Evolutionary conservation across 768 basidiomycete genomes (phyloP).

Genomic region (Mycena indigotica): DNA sequence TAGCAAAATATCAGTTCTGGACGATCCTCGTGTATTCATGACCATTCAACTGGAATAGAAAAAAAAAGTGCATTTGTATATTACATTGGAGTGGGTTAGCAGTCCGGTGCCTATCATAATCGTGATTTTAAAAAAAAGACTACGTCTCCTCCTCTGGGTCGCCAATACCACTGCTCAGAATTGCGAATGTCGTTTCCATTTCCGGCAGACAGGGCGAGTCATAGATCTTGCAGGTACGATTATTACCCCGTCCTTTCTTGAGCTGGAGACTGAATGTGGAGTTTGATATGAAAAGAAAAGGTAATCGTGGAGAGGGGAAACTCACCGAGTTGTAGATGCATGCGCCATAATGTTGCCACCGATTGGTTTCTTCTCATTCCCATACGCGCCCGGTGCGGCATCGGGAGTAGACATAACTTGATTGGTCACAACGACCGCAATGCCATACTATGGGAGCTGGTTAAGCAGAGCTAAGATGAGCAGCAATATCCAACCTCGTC

Average conservation of each 20-base stretch:
- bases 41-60: slow-evolving; percentile 56
- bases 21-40: no score
- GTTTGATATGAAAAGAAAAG: slow-evolving; percentile 5
- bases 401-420: slow-evolving; percentile 99
- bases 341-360: slow-evolving; percentile 99
- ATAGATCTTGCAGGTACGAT: slow-evolving; percentile 94
- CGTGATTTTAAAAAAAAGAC: slow-evolving; percentile 7
- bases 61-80: slow-evolving; percentile 21
- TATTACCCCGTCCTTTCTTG: slow-evolving; percentile 89
- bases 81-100: slow-evolving; percentile 26
- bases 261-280: slow-evolving; percentile 68
- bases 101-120: slow-evolving; percentile 10
- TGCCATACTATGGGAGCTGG: slow-evolving; percentile 71
- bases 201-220: slow-evolving; percentile 98
- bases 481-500: slow-evolving; percentile 72
- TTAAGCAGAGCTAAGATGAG: background rate
- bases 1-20: no score
- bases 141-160: slow-evolving; percentile 86
- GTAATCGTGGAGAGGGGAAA: slow-evolving; percentile 4
- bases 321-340: slow-evolving; percentile 92
- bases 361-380: slow-evolving; percentile 96
- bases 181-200: slow-evolving; percentile 93
- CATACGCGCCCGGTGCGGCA: slow-evolving; percentile 85
- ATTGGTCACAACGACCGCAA: slow-evolving; percentile 96
- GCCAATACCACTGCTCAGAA: slow-evolving; percentile 87